Evolutionary conservation across 345 rosid genomes (phyloP), one percentile per base, ranked within the genome.

Genomic region (Geranium brycei): DNA sequence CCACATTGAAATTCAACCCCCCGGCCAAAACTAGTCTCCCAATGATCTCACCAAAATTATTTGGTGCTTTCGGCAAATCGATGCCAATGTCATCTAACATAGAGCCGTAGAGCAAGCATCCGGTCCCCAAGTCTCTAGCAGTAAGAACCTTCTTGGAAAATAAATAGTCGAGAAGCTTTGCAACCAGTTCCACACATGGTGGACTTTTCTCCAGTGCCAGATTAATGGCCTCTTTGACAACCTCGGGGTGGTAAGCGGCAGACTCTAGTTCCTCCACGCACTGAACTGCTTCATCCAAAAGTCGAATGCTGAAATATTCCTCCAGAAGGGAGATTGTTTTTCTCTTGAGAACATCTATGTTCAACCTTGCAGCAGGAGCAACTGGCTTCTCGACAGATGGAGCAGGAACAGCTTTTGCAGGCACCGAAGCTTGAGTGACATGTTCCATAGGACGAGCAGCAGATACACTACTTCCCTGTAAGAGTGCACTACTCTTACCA

Each of bases 1-100:
- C 81, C 68, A 75, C 62, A 17, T 73, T 75, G 62, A 90, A 88
- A 73, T 83, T 78, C 60, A 82, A 69, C 15, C 75, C 84, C 30
- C 79, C 76, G 0, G 74, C 79, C 78, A 80, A 63, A 61, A 88
- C 70, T 38, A 93, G 77, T 65, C 76, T 76, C 65, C 96, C 97
- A 1, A 90, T 61, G 31, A 93, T 80, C 71, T 85, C 87, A 19
- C 96, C 96, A 71, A 87, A 93, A 73, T 81, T 78, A 67, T 69
- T 69, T 3, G 91, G 97, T 0, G 97, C 99, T 66, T 75, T 89
- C 0, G 97, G 99, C 23, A 86, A 74, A 70, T 92, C 98, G 19
- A 92, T 87, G 16, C 79, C 96, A 15, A 89, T 64, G 62, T 92
- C 97, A 73, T 92, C 96, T 63, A 92, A 65, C 86, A 77, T 70